Evolutionary conservation across 2,329 filamentous ascomycete genomes (phyloP), one percentile per base, ranked within the genome.

Genomic region (Ceratocystis huliohia): DNA sequence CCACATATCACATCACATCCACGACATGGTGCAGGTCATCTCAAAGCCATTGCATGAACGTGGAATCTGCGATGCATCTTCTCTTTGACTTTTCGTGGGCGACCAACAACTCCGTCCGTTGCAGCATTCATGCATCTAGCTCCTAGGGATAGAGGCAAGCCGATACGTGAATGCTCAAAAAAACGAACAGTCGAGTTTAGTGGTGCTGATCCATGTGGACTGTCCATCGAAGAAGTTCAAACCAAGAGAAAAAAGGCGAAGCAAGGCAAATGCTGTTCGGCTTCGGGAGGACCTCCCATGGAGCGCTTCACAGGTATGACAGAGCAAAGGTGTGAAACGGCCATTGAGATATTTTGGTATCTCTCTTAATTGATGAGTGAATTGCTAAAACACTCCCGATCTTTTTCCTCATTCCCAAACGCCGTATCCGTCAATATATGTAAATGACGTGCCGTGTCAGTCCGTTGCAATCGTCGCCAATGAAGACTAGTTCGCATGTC

Each of bases 261-360:
- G 28, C 56, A 59, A 41, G 10, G 28, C 28, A 53, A 62, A 41
- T 41, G 37, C 13, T 61, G 45, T 56, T 66, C 61, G 67, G 65
- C 84, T 88, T 87, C 84, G 85, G 86, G 85, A 88, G 76, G 74
- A 84, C 84, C 85, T 88, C 86, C 84, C 84, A 87, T 87, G 85
- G 84, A 87, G 76, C 85, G 86, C 82, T 84, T 86, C 85, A 87
- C 84, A 79, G 75, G 76, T 75, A 65, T 72, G 75, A 76, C 75
- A 72, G 71, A 74, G 71, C 74, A 63, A 74, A 70, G 13, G 70
- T 80, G 83, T 85, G 85, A 88, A 86, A 87, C 82, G 85, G 86
- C 86, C 86, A 87, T 87, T 83, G 81, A 84, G 79, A 84, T 78
- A 76, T 65, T 68, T 48, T 77, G 76, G 72, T 70, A 74, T 76